Conservation (phyloP, 2,329 filamentous ascomycete species). For the Tolypocladium ophioglossoides region DNA sequence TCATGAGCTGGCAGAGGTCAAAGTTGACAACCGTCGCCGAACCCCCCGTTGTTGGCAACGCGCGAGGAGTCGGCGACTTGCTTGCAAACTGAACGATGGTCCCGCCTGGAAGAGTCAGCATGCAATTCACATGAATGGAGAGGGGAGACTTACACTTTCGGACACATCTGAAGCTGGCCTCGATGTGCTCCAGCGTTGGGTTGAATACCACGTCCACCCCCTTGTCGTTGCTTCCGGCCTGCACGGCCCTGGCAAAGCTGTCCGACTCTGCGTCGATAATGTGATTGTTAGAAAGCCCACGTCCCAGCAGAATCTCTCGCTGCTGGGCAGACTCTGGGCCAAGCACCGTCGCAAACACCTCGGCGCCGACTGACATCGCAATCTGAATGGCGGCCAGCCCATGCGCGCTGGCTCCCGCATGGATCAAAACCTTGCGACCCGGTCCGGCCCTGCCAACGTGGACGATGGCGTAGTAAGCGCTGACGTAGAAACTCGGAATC, state of each 20-base stretch:
- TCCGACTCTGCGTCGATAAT: constrained; percentile 28
- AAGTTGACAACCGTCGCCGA: constrained; percentile 20
- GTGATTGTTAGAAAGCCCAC: constrained; percentile 21
- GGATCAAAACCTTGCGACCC: constrained; percentile 29
- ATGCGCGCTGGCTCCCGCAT: constrained; percentile 30
- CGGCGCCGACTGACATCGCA: constrained; percentile 23
- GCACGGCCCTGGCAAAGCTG: constrained; percentile 20
- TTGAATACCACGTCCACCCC: constrained; percentile 36
- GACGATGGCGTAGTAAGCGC: constrained; percentile 31
- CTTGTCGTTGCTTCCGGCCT: constrained; percentile 17
- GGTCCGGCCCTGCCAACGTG: constrained; percentile 16
- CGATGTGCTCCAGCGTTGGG: constrained; percentile 25
- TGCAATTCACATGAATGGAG: background rate
- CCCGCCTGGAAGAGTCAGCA: constrained; percentile 14
- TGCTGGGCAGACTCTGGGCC: constrained; percentile 21
- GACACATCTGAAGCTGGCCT: constrained; percentile 22
- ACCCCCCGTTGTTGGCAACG: constrained; percentile 5
- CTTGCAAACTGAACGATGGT: constrained; percentile 20
- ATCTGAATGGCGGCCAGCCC: constrained; percentile 34
- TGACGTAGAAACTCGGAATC: constrained; percentile 26
- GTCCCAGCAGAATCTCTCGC: constrained; percentile 20
- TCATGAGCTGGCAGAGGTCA: constrained; percentile 20
- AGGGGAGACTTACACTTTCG: constrained; percentile 19
- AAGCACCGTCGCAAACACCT: constrained; percentile 31
- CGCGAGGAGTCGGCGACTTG: constrained; percentile 9